phyloP scores from a whole-genome alignment of 257 asterid genomes.

The Fraxinus pennsylvanica region DNA sequence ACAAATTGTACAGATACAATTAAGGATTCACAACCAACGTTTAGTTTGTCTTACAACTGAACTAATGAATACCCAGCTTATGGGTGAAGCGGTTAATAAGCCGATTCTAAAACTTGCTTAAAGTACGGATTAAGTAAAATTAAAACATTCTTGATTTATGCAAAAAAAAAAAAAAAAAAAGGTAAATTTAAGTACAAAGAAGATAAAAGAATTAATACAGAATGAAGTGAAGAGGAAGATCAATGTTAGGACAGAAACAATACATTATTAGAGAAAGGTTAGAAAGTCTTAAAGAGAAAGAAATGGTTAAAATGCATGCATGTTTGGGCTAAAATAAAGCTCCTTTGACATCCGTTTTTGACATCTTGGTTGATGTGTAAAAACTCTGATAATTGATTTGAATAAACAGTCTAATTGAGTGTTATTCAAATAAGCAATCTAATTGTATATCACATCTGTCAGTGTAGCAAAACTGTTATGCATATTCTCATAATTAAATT shows the following conservation, averaged over 20 bases:
- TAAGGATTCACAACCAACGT: background rate
- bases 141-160: background rate
- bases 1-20: background rate
- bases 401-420: no score
- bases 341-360: background rate
- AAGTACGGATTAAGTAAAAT: background rate
- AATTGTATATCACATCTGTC: no score
- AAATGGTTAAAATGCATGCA: slow-evolving; percentile 28
- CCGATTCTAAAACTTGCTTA: background rate
- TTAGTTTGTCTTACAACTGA: background rate
- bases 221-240: slow-evolving; percentile 26
- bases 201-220: background rate
- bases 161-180: no score
- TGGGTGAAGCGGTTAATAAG: background rate
- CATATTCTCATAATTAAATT: no score
- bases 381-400: no score
- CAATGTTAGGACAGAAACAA: slow-evolving; percentile 25
- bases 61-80: background rate
- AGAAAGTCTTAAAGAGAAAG: slow-evolving; percentile 38
- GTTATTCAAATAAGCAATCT: no score
- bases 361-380: no score
- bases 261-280: slow-evolving; percentile 29
- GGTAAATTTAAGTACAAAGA: background rate
- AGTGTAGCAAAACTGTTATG: no score
- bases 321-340: slow-evolving; percentile 15